Percentiles rank a stretch among this genome's conserved stretches.
Evolutionary conservation across 371 early-diverging fungal species (phyloP).

Genomic region (Mortierella sp.): DNA sequence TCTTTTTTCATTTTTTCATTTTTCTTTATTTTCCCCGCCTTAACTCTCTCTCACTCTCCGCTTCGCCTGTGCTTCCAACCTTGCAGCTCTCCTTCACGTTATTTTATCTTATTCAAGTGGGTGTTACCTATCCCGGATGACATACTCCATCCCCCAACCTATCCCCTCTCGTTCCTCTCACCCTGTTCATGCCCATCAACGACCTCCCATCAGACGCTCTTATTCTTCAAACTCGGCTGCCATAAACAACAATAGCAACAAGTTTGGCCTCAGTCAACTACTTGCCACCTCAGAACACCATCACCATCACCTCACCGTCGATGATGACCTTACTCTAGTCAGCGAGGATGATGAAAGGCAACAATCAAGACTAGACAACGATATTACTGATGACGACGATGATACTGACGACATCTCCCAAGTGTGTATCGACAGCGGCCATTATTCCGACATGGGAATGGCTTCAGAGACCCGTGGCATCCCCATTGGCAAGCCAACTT

Average conservation of each 20-base stretch:
- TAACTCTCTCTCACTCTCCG: neutral
- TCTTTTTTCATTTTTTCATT: no score
- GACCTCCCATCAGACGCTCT: conserved; percentile 46
- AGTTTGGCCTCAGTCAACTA: conserved; percentile 31
- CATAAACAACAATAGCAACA: neutral
- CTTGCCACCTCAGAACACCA: conserved; percentile 15
- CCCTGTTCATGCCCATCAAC: conserved; percentile 49
- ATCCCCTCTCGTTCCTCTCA: conserved; percentile 54
- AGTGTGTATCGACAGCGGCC: conserved; percentile 31
- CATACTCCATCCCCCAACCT: conserved; percentile 53
- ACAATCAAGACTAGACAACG: conserved; percentile 7
- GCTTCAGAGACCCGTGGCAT: conserved; percentile 23
- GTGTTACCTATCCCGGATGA: conserved; percentile 37
- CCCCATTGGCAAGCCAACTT: conserved; percentile 36
- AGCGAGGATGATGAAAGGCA: conserved; percentile 23
- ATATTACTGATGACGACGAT: conserved; percentile 15
- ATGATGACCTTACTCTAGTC: conserved; percentile 21
- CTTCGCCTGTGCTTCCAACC: no score
- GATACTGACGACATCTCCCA: conserved; percentile 11
- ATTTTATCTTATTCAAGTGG: no score
- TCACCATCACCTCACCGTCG: conserved; percentile 10
- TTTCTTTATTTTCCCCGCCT: neutral
- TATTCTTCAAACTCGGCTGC: conserved; percentile 30
- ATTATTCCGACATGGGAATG: conserved; percentile 24
- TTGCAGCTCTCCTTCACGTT: no score